Evolutionary conservation across 2,329 filamentous ascomycete species (phyloP), one percentile per base, ranked within the genome.

Genomic region (Cercospora sp.): DNA sequence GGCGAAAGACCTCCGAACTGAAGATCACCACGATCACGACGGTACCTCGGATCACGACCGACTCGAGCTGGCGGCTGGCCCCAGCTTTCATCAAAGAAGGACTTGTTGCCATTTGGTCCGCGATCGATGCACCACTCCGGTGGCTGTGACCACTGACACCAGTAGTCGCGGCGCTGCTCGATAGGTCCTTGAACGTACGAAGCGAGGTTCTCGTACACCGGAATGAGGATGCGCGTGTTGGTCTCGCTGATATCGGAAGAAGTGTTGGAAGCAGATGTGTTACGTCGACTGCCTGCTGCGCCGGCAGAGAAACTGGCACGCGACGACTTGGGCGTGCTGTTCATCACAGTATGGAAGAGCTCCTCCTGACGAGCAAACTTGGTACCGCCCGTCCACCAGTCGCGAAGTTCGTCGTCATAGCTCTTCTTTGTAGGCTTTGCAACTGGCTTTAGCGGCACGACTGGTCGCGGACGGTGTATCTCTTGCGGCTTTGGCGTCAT

Each of bases 141-240:
- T 16, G 80, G 74, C 13, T 76, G 68, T 48, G 73, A 77, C 77
- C 80, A 83, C 2, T 75, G 76, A 23, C 75, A 79, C 70, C 80
- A 83, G 73, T 82, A 81, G 55, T 79, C 78, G 26, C 72, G 74
- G 18, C 77, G 74, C 67, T 74, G 71, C 23, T 77, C 67, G 42
- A 71, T n/a, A 31, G 76, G 70, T 65, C 76, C 81, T 39, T 79
- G 72, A 12, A 77, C 75, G 67, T 84, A 84, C 30, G 78, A 77
- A 7, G 76, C 75, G 1, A 84, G 75, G 33, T 78, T 82, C 69
- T 83, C 81, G 60, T 80, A 78, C 10, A 83, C 69, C 2, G 80
- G 78, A 6, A 83, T 76, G 63, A 83, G 79, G 3, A 80, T 66
- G 39, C 76, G 77, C 18, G 78, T 81, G 16, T 69, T 65, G 42